phyloP scores from a whole-genome alignment of 2,329 filamentous ascomycete species.

The Zymoseptoria tritici region DNA sequence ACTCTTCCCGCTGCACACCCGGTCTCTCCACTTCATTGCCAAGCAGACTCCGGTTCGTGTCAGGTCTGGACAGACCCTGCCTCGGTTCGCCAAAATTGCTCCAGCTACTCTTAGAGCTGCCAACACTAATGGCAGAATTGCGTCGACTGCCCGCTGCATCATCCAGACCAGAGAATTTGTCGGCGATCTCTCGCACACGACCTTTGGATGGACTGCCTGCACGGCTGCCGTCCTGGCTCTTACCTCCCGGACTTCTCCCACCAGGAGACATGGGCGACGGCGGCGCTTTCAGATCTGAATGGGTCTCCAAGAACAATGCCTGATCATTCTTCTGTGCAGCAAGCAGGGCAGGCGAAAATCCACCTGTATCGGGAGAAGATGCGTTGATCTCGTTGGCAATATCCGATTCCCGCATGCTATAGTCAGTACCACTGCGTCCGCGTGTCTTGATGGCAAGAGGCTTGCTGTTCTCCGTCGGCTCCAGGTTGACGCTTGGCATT shows the following conservation, averaged over 20 bases:
- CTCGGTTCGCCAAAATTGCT: conserved; percentile 20
- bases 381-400: conserved; percentile 23
- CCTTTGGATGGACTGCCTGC: conserved; percentile 36
- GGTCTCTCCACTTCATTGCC: conserved; percentile 10
- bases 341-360: conserved; percentile 18
- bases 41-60: conserved; percentile 11
- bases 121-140: conserved; percentile 33
- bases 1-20: conserved; percentile 13
- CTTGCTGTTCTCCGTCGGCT: conserved; percentile 16
- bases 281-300: conserved; percentile 4
- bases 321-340: conserved; percentile 18
- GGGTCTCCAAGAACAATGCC: conserved; percentile 23
- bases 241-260: background rate
- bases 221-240: conserved; percentile 8
- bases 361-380: conserved; percentile 14
- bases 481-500: conserved; percentile 15
- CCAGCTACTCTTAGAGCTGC: conserved; percentile 38
- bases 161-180: conserved; percentile 40
- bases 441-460: conserved; percentile 18
- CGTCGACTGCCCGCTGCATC: conserved; percentile 25
- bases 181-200: conserved; percentile 45
- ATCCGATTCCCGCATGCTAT: conserved; percentile 29
- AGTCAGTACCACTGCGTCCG: conserved; percentile 25
- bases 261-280: background rate
- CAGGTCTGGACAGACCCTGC: conserved; percentile 10